Conservation (phyloP, 108 stramenopile genomes). For the Thalassiosira profunda region DNA sequence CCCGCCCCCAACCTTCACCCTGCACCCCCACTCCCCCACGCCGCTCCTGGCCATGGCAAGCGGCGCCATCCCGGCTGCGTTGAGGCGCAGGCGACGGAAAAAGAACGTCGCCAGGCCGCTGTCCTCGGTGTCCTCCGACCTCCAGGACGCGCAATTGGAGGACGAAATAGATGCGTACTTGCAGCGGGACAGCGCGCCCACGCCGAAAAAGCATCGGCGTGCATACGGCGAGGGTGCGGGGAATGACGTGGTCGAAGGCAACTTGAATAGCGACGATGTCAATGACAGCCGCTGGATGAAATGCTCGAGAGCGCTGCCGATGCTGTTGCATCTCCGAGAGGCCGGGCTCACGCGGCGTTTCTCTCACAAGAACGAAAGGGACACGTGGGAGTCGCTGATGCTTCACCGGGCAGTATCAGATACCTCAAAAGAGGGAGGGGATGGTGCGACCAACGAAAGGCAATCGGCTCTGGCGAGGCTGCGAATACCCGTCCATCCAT, state of each 20-base stretch:
- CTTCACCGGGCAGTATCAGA: not conserved
- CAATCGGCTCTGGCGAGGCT: no score
- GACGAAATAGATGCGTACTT: not conserved
- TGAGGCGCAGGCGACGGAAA: constrained; percentile 9
- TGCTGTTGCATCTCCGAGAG: constrained; percentile 24
- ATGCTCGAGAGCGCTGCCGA: constrained; percentile 20
- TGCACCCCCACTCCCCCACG: no score
- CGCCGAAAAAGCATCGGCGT: not conserved
- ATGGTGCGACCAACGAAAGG: not conserved
- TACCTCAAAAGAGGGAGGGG: not conserved
- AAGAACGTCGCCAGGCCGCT: not conserved
- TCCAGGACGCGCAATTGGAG: constrained; percentile 10
- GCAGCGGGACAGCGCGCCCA: not conserved
- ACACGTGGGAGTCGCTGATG: constrained; percentile 8
- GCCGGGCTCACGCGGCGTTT: no score
- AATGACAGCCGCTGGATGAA: not conserved
- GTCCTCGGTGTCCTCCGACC: not conserved
- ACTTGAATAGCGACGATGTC: constrained; percentile 2
- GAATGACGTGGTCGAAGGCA: not conserved
- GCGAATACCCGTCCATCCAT: not conserved
- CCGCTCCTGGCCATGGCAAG: no score
- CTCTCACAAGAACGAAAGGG: no score
- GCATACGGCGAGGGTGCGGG: not conserved
- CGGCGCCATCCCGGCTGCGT: no score
- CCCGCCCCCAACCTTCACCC: no score